Evolutionary conservation across 139 green algal genomes (phyloP), one percentile per base, ranked within the genome.

Genomic region (Nannochloris sp.): DNA sequence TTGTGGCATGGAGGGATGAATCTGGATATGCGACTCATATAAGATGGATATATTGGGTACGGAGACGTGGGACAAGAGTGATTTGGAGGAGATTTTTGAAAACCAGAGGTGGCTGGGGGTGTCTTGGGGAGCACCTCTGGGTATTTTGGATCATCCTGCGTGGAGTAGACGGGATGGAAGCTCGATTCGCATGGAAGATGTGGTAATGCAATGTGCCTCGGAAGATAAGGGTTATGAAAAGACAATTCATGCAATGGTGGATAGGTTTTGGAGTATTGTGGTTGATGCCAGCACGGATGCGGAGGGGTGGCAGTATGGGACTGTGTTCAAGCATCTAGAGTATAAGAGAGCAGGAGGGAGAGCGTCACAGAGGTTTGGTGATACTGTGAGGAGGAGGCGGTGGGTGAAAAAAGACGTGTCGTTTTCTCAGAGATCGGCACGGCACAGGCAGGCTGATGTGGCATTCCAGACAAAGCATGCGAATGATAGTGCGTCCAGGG

Each of bases 281-380:
- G 62, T 77, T 6, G 62, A 26, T 1, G 17, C 48, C 10, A 68
- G 56, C 45, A 82, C 77, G 0, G 74, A 82, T 17, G 13, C 56
- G 0, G 59, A 83, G 20, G 77, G 77, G 37, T 84, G 70, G 67
- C 59, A 72, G 28, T 82, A 84, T 56, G 77, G 46, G 29, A 78
- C 66, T 29, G 74, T 84, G 4, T 82, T 84, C 62, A 79, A 74
- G 55, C 77, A 84, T 30, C 37, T 84, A 23, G 70, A 84, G 9
- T 77, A 79, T 36, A 59, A 57, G 14, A 63, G 77, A 30, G 37
- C 68, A 16, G 77, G 77, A 17, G 77, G 77, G 2, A 56, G 77
- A 29, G 63, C 77, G 10, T 67, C 53, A 16, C 30, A 61, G 4
- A 58, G 77, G 4, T 70, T 80, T 29, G 60, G 59, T 3, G 77